These are phyloP conservation scores for Mallotus repandus DNA, from an alignment of 441 rosid genomes.

Conservation along the genomic window DNA sequence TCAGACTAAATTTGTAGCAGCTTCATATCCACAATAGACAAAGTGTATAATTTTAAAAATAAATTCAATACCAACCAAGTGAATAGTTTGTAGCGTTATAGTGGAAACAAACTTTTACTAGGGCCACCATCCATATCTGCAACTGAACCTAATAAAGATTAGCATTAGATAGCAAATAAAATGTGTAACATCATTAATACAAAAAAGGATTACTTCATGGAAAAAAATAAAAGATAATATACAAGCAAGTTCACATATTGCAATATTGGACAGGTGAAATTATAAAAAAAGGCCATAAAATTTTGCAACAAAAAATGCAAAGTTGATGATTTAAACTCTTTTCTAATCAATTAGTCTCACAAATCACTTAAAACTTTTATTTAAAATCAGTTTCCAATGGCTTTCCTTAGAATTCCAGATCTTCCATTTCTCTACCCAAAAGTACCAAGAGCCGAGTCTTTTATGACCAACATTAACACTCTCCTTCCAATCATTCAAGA, in stretches of 20 bases:
- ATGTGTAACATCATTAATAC: neutral
- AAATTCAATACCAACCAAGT: slow-evolving; percentile 63
- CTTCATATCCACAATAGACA: slow-evolving; percentile 36
- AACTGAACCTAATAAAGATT: slow-evolving; percentile 22
- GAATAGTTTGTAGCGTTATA: slow-evolving; percentile 90
- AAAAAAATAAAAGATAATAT: neutral
- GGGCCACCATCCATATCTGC: slow-evolving; percentile 75
- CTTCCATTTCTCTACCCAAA: neutral
- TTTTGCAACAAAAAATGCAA: neutral
- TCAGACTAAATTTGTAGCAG: slow-evolving; percentile 42
- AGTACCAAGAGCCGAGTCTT: too few species aligned
- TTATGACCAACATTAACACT: too few species aligned
- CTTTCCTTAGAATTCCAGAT: neutral
- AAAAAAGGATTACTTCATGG: neutral
- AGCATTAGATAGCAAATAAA: slow-evolving; percentile 3
- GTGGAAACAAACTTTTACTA: slow-evolving; percentile 73
- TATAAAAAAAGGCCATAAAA: neutral
- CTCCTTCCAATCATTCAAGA: too few species aligned
- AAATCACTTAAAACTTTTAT: neutral
- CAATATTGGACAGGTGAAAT: neutral
- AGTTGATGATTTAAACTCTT: neutral
- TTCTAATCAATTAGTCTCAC: neutral
- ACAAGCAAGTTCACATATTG: neutral
- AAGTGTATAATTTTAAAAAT: slow-evolving; percentile 20
- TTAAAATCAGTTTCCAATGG: neutral